Evolutionary conservation across 225 moss, liverwort and hornwort species (phyloP).

Genomic region (Antitrichia curtipendula): DNA sequence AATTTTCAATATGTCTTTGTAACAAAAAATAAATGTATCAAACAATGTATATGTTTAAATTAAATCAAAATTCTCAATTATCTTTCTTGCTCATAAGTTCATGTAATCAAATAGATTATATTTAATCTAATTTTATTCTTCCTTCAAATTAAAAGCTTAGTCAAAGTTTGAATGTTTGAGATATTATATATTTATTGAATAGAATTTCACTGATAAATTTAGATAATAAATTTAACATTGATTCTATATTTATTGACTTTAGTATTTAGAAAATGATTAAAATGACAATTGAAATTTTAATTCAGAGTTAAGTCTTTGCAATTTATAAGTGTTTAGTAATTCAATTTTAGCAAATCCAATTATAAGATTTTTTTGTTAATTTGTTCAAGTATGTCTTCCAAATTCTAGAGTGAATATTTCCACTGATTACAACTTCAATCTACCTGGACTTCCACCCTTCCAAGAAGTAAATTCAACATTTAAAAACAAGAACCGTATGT

Average conservation of each 20-base stretch:
- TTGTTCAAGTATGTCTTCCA: background rate
- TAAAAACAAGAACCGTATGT: accelerated
- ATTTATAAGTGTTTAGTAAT: background rate
- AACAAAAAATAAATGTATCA: background rate
- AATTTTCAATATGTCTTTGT: too few relatives aligned
- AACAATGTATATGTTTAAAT: background rate
- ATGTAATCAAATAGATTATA: background rate
- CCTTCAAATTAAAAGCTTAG: too few relatives aligned
- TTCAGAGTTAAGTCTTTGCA: too few relatives aligned
- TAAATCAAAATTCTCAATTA: background rate
- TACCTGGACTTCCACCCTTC: background rate
- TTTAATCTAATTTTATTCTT: too few relatives aligned
- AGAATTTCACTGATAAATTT: background rate
- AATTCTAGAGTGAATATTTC: background rate
- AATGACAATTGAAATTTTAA: background rate
- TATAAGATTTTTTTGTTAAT: background rate
- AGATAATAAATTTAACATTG: background rate
- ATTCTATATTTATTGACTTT: too few relatives aligned
- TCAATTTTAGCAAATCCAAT: background rate
- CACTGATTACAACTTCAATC: background rate
- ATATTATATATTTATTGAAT: background rate
- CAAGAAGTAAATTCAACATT: background rate
- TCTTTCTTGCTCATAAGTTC: background rate
- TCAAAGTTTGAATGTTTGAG: background rate
- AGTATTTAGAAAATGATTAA: too few relatives aligned